Conservation (phyloP, 2,329 filamentous ascomycete genomes). For the Cercospora sp. region DNA sequence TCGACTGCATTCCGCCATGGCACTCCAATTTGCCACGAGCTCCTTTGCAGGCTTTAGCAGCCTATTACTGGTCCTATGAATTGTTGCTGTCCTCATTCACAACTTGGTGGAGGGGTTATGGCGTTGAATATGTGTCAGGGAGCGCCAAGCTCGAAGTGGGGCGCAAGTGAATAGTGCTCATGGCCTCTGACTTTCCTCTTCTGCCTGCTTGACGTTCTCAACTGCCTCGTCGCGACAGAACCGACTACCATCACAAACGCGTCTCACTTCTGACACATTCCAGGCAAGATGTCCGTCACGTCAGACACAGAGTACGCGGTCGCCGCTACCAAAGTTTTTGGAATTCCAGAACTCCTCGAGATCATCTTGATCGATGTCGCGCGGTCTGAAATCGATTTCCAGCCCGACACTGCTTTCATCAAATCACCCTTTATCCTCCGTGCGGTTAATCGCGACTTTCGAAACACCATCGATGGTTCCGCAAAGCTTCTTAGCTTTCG, state of each 20-base stretch:
- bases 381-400: background rate
- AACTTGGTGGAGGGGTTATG: no score
- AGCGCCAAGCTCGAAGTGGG: background rate
- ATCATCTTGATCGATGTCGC: background rate
- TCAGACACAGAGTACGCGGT: background rate
- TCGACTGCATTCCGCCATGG: no score
- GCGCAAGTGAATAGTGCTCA: background rate
- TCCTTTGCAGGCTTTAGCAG: no score
- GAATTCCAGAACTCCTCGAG: background rate
- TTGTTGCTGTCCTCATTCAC: no score
- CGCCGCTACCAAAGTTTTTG: background rate
- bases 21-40: no score
- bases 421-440: background rate
- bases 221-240: background rate
- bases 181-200: background rate
- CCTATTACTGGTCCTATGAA: no score
- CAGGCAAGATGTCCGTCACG: background rate
- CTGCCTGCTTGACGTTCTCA: background rate
- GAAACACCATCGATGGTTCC: background rate
- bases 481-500: background rate
- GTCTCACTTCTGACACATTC: background rate
- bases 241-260: background rate
- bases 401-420: background rate
- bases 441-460: background rate
- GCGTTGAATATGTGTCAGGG: no score